phyloP scores from a whole-genome alignment of 805 yeast genomes.

The Suhomyces sp. region DNA sequence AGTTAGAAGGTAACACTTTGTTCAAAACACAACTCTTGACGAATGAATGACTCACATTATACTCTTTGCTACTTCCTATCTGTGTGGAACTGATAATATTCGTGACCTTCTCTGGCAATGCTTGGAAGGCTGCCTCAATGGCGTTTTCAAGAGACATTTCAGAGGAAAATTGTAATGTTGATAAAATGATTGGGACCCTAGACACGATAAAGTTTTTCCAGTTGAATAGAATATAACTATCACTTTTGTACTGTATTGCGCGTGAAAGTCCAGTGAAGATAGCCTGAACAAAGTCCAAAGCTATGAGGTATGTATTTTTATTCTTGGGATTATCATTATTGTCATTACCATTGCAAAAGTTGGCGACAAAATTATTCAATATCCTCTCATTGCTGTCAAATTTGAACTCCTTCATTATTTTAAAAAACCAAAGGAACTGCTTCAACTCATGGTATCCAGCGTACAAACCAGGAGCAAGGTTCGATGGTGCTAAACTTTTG shows the following conservation, averaged over 20 bases:
- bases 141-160: conserved; percentile 19
- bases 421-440: conserved; percentile 29
- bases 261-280: conserved; percentile 22
- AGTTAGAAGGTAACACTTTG: conserved; percentile 23
- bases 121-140: conserved; percentile 14
- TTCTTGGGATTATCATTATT: conserved; percentile 11
- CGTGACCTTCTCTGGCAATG: conserved; percentile 5
- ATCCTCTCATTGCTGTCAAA: conserved; percentile 15
- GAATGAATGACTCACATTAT: conserved; percentile 28
- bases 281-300: conserved; percentile 19
- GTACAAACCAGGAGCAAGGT: background rate
- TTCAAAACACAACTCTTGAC: conserved; percentile 32
- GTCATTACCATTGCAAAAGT: conserved; percentile 9
- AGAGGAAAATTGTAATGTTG: conserved; percentile 14
- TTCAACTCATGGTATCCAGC: conserved; percentile 15
- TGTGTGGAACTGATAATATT: conserved; percentile 1
- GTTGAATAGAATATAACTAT: conserved; percentile 27
- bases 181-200: conserved; percentile 25
- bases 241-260: conserved; percentile 19
- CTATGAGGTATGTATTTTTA: conserved; percentile 12
- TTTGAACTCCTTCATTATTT: conserved; percentile 24
- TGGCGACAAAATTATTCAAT: conserved; percentile 11
- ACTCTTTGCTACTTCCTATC: conserved; percentile 12
- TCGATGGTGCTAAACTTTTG: conserved; percentile 2
- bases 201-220: conserved; percentile 37